These are phyloP conservation scores for Entonaema liquescens DNA, from an alignment of 495 filamentous ascomycete genomes.

Conservation along the genomic window DNA sequence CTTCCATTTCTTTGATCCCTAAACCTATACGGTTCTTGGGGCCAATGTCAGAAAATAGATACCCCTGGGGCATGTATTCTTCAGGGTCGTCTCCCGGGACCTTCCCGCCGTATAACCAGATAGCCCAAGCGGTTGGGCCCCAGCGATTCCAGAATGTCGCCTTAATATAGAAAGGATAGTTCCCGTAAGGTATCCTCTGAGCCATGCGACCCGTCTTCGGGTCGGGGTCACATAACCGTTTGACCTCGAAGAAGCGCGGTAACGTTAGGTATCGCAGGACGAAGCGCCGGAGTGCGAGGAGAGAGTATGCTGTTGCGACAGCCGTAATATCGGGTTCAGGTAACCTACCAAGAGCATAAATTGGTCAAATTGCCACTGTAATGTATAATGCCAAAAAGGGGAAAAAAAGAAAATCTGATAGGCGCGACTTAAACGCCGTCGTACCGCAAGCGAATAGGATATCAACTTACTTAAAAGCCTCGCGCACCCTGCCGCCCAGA, in stretches of 20 bases:
- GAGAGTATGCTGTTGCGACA: constrained; percentile 30
- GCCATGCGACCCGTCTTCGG: constrained; percentile 54
- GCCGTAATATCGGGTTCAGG: constrained; percentile 43
- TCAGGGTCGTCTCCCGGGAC: constrained; percentile 67
- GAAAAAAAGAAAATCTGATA: not conserved
- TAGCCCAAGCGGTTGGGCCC: constrained; percentile 63
- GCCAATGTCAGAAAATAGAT: constrained; percentile 65
- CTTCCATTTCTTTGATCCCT: constrained; percentile 59
- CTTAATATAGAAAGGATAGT: constrained; percentile 71
- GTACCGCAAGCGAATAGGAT: not conserved
- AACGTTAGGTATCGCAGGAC: constrained; percentile 63
- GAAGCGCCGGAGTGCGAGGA: constrained; percentile 60
- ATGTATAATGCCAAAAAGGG: not conserved
- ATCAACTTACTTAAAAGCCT: constrained; percentile 68
- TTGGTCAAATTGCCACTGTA: not conserved
- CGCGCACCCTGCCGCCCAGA: constrained; percentile 70
- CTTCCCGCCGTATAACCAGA: constrained; percentile 63
- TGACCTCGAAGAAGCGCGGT: constrained; percentile 61
- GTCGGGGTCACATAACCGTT: constrained; percentile 55
- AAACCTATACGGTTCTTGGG: constrained; percentile 65
- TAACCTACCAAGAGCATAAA: constrained; percentile 30
- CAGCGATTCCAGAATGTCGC: constrained; percentile 69
- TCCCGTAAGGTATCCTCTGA: constrained; percentile 50
- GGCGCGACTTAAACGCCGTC: not conserved
- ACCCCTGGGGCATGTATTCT: constrained; percentile 67